A percentile compares a stretch with the other conserved stretches of the same genome.
These are phyloP conservation scores for Aurinia saxatilis DNA, from an alignment of 345 rosid genomes.

Conservation along the genomic window DNA sequence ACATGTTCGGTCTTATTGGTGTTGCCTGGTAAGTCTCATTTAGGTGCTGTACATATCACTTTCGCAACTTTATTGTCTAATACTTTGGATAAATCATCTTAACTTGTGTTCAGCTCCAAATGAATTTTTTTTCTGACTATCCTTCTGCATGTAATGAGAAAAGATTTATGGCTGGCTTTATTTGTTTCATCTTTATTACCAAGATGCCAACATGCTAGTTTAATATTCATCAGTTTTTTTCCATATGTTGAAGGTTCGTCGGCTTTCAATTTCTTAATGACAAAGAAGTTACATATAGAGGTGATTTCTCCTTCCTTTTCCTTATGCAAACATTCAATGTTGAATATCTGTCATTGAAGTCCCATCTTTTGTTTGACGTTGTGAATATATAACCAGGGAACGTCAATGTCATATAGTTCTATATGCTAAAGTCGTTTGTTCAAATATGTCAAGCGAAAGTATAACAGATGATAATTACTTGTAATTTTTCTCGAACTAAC, in stretches of 20 bases:
- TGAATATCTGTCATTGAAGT: neutral
- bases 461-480: no score
- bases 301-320: constrained; percentile 34
- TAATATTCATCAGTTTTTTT: neutral
- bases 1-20: constrained; percentile 71
- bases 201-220: neutral
- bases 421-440: no score
- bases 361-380: neutral
- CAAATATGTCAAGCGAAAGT: no score
- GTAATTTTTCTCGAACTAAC: no score
- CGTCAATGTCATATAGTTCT: constrained; percentile 1
- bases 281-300: constrained; percentile 34
- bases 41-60: neutral
- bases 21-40: constrained; percentile 62
- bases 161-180: neutral
- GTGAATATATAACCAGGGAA: constrained; percentile 1
- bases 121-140: neutral
- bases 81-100: neutral
- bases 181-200: neutral
- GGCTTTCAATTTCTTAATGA: constrained; percentile 61
- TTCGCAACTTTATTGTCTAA: neutral
- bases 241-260: constrained; percentile 53
- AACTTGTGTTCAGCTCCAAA: neutral
- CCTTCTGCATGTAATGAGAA: neutral
- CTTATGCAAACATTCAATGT: neutral